Conservation (phyloP, 257 asterid genomes). For the Scutellaria galericulata region DNA sequence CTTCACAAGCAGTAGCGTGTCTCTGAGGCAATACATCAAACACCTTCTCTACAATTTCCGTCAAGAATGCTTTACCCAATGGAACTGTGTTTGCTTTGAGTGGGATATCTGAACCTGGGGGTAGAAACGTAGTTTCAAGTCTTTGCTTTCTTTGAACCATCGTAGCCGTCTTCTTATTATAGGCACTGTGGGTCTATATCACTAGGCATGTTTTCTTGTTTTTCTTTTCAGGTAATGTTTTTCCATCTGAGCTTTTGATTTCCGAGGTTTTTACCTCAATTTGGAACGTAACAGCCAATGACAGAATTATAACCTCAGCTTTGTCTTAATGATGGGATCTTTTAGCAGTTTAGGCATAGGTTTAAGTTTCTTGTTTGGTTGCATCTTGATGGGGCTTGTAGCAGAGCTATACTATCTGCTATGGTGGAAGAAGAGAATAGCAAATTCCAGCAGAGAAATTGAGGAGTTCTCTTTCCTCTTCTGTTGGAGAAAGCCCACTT, state of each 20-base stretch:
- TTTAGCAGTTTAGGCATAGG: conserved; percentile 83
- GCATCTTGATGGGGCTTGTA: conserved; percentile 78
- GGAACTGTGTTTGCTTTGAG: conserved; percentile 32
- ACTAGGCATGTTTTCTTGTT: conserved; percentile 25
- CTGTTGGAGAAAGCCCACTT: conserved; percentile 63
- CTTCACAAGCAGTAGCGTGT: conserved; percentile 50
- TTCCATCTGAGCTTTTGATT: conserved; percentile 22
- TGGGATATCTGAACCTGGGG: conserved; percentile 34
- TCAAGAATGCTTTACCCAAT: neutral
- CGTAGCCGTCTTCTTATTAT: conserved; percentile 20
- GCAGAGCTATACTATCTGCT: conserved; percentile 75
- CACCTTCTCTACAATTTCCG: conserved; percentile 24
- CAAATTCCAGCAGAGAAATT: conserved; percentile 33
- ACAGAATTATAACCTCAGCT: conserved; percentile 23
- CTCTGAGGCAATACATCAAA: conserved; percentile 45
- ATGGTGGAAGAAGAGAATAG: conserved; percentile 76
- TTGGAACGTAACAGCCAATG: conserved; percentile 23
- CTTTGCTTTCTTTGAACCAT: conserved; percentile 15
- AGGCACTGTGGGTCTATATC: neutral
- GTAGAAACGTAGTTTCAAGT: conserved; percentile 3
- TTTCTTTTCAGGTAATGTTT: conserved; percentile 12
- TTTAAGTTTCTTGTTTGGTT: conserved; percentile 77
- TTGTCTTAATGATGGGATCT: conserved; percentile 60
- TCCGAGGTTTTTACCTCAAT: neutral
- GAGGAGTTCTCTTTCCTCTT: conserved; percentile 47